Evolutionary conservation across 139 green algal species (phyloP), one percentile per base, ranked within the genome.

Genomic region (Axilococcus clingmanii): DNA sequence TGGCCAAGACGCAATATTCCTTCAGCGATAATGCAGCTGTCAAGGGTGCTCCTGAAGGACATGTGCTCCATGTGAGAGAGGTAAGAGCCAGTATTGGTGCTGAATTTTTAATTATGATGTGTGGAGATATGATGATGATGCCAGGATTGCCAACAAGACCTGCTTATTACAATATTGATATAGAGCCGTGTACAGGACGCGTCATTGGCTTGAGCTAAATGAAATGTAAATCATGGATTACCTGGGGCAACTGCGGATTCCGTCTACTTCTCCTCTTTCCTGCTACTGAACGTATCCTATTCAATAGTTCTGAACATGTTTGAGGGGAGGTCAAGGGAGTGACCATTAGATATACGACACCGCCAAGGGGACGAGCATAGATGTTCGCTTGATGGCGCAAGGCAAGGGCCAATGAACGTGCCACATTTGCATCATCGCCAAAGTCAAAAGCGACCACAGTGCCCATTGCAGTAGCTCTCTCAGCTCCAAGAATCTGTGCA

Each of bases 61-160:
- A 97, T 62, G 71, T 65, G 12, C 71, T 99, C 46, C 84, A 80
- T 3, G 91, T 99, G 59, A 57, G 69, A 7, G 90, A 98, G 52
- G 51, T 98, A 5, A 61, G 86, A 0, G 85, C 80, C 4, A 80
- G 48, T 20, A 82, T 87, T 9, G 92, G 93, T 30, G 90, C 93
- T 3, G 93, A 88, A 40, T 97, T 97, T 71, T 48, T 98, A 19
- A 85, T 88, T 40, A 78, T 84, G 0, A 61, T 97, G 20, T 83
- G 95, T 27, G 91, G 93, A 15, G 79, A 76, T 48, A 95, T 97
- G 77, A 87, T 84, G 65, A 96, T 82, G 27, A 97, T 97, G 71
- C 85, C 85, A 0, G 85, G 85, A 31, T 57, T 92, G 52, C 85
- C 85, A 48, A 94, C 85, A 6, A 74, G 85, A n/a, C 86, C 86